Percentiles rank a stretch among this genome's conserved stretches.
These are phyloP conservation scores for Boletellus ananiceps DNA, from an alignment of 768 basidiomycete species.

Conservation along the genomic window DNA sequence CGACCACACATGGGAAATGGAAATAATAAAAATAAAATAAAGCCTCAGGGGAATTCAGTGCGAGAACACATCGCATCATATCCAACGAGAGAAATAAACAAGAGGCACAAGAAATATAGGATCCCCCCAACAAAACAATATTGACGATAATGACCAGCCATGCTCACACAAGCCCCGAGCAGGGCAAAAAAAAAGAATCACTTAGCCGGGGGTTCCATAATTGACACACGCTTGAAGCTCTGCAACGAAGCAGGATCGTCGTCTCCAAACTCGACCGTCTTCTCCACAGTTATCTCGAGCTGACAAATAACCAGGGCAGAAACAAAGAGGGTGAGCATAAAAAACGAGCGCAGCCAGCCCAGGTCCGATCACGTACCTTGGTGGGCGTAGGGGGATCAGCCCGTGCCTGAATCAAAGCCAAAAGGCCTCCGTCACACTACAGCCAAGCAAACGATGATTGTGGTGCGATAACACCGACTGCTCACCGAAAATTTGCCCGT, in stretches of 20 bases:
- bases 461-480: not conserved
- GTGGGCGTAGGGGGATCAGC: constrained; percentile 7
- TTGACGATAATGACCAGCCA: too few relatives aligned
- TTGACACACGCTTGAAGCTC: constrained; percentile 5
- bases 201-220: constrained; percentile 3
- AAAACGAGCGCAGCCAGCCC: not conserved
- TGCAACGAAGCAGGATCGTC: constrained; percentile 8
- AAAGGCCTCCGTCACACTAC: too few relatives aligned
- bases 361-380: constrained; percentile 15
- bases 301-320: not conserved
- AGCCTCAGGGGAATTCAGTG: too few relatives aligned
- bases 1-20: too few relatives aligned
- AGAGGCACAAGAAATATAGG: too few relatives aligned
- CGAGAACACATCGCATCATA: too few relatives aligned
- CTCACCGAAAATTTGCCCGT: constrained; percentile 11
- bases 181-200: not conserved
- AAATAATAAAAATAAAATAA: too few relatives aligned
- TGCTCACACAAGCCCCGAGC: too few relatives aligned
- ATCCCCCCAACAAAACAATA: too few relatives aligned
- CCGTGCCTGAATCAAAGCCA: not conserved
- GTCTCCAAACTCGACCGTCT: constrained; percentile 24
- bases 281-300: constrained; percentile 30
- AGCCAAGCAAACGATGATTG: not conserved
- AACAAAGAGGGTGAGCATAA: not conserved
- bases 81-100: too few relatives aligned